phyloP scores from a whole-genome alignment of 495 filamentous ascomycete genomes.

The Parachaetomium inaequale region DNA sequence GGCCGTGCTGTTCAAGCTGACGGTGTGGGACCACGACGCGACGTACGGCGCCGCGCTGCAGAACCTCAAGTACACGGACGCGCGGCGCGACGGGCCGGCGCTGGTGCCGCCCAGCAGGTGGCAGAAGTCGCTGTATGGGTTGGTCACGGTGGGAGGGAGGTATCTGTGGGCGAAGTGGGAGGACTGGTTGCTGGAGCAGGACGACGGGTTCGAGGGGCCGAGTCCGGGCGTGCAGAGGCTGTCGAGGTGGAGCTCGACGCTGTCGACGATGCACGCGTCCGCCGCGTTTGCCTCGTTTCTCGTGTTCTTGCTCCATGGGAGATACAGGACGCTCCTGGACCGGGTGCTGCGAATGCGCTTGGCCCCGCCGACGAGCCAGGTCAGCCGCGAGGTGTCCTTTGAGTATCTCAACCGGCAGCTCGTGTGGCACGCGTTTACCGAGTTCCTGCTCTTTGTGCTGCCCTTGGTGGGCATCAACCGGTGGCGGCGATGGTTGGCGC shows the following conservation, averaged over 20 bases:
- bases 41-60: slow-evolving; percentile 92
- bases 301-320: slow-evolving; percentile 82
- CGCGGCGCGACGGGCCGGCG: slow-evolving; percentile 60
- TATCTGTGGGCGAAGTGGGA: slow-evolving; percentile 93
- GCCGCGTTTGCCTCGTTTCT: slow-evolving; percentile 82
- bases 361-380: slow-evolving; percentile 73
- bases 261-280: slow-evolving; percentile 70
- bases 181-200: slow-evolving; percentile 70
- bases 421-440: slow-evolving; percentile 98
- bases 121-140: slow-evolving; percentile 82
- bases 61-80: slow-evolving; percentile 85
- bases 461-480: slow-evolving; percentile 89
- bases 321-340: slow-evolving; percentile 88
- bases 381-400: slow-evolving; percentile 87
- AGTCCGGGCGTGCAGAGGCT: slow-evolving; percentile 53
- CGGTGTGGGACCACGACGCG: slow-evolving; percentile 92
- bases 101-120: slow-evolving; percentile 59
- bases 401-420: slow-evolving; percentile 97
- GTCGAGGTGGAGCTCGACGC: slow-evolving; percentile 62
- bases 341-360: slow-evolving; percentile 82
- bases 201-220: slow-evolving; percentile 63
- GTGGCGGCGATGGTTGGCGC: slow-evolving; percentile 84
- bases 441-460: slow-evolving; percentile 93
- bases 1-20: slow-evolving; percentile 84
- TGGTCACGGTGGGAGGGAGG: slow-evolving; percentile 79